Evolutionary conservation across 208 protist species (phyloP).

Genomic region (Wallacemonas collosoma): DNA sequence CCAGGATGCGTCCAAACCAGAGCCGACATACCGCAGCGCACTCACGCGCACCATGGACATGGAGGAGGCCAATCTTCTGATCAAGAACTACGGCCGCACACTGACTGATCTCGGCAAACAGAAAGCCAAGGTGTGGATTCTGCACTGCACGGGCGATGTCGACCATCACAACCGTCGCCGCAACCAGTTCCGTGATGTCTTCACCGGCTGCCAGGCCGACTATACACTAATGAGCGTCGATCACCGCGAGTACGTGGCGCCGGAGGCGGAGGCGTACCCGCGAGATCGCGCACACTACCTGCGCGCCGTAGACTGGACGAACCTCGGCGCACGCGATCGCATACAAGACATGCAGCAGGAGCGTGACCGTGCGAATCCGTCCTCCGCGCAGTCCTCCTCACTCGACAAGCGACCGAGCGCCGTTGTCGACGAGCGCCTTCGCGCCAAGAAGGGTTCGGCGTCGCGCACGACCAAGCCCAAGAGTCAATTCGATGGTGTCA

Average conservation of each 20-base stretch:
- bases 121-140: conserved; percentile 64
- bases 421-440: conserved; percentile 17
- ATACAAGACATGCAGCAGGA: conserved; percentile 35
- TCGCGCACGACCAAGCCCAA: conserved; percentile 75
- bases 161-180: conserved; percentile 35
- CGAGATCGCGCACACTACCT: conserved; percentile 72
- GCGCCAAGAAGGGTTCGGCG: not conserved
- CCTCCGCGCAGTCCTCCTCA: conserved; percentile 1
- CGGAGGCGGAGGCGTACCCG: conserved; percentile 49
- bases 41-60: conserved; percentile 38
- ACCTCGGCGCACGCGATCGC: conserved; percentile 41
- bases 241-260: conserved; percentile 63
- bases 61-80: conserved; percentile 56
- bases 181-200: conserved; percentile 76
- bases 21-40: conserved; percentile 34
- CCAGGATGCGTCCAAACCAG: conserved; percentile 31
- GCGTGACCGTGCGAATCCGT: conserved; percentile 15
- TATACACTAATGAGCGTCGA: conserved; percentile 58
- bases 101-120: conserved; percentile 60
- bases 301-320: conserved; percentile 68
- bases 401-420: conserved; percentile 16
- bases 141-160: conserved; percentile 34
- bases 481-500: conserved; percentile 86
- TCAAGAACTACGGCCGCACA: conserved; percentile 66
- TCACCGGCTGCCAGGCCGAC: conserved; percentile 64